These are phyloP conservation scores for Rubia yunnanensis DNA, from an alignment of 257 asterid species.

Conservation along the genomic window DNA sequence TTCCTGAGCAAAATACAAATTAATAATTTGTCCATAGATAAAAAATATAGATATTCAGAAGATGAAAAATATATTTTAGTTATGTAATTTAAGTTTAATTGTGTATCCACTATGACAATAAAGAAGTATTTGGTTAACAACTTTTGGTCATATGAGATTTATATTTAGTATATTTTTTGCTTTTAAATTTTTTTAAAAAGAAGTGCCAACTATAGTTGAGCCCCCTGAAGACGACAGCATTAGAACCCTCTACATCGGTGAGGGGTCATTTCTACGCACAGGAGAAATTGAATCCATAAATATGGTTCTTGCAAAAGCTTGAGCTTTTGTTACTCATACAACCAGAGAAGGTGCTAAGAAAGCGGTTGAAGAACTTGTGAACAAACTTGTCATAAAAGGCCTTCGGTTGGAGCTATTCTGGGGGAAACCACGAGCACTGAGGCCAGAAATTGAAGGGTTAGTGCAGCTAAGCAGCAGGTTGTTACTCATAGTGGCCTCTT, in stretches of 20 bases:
- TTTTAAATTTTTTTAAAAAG: too few relatives aligned
- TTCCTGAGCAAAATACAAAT: too few relatives aligned
- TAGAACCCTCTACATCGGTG: constrained; percentile 83
- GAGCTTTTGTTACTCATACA: constrained; percentile 91
- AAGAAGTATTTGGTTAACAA: too few relatives aligned
- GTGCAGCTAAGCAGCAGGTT: constrained; percentile 74
- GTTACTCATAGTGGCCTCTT: constrained; percentile 81
- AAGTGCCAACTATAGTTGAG: too few relatives aligned
- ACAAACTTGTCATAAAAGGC: constrained; percentile 84
- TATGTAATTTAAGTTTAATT: too few relatives aligned
- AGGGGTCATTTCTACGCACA: constrained; percentile 87
- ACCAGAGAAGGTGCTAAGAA: constrained; percentile 94
- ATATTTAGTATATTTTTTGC: too few relatives aligned
- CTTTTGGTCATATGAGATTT: too few relatives aligned
- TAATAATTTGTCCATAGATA: too few relatives aligned
- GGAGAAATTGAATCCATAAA: constrained; percentile 94
- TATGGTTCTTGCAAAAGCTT: constrained; percentile 83
- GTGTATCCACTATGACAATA: too few relatives aligned
- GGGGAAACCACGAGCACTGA: constrained; percentile 88
- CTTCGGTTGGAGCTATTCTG: constrained; percentile 82
- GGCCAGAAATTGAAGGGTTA: constrained; percentile 48
- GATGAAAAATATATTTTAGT: too few relatives aligned
- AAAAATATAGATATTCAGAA: too few relatives aligned
- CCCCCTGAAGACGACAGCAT: constrained; percentile 95
- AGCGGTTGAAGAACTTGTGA: constrained; percentile 92